Evolutionary conservation across 495 filamentous ascomycete genomes (phyloP).

Genomic region (Terfezia boudieri): DNA sequence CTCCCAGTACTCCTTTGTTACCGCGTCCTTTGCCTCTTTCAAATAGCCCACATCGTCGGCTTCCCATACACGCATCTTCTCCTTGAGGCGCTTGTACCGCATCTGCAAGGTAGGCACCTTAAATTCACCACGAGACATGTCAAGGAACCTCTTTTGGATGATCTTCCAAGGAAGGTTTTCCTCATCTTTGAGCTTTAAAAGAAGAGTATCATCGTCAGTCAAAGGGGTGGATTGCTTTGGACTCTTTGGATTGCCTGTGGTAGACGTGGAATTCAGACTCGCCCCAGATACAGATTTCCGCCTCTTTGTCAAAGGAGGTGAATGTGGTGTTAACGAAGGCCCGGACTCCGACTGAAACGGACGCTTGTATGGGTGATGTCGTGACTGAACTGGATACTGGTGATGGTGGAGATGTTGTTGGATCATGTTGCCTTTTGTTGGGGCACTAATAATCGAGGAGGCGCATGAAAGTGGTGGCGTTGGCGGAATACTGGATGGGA

Average conservation of each 20-base stretch:
- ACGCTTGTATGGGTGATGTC: slow-evolving; percentile 11
- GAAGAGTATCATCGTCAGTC: slow-evolving; percentile 42
- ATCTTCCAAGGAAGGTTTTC: slow-evolving; percentile 47
- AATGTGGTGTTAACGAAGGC: slow-evolving; percentile 7
- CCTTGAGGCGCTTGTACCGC: slow-evolving; percentile 43
- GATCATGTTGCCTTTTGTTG: neutral
- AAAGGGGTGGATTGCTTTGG: slow-evolving; percentile 8
- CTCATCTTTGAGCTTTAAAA: slow-evolving; percentile 43
- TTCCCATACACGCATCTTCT: slow-evolving; percentile 42
- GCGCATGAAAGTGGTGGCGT: neutral
- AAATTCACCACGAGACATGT: slow-evolving; percentile 38
- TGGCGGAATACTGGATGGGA: slow-evolving; percentile 9
- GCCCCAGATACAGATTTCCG: slow-evolving; percentile 16
- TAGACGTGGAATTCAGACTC: slow-evolving; percentile 7
- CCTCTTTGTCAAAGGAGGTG: slow-evolving; percentile 12
- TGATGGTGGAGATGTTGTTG: slow-evolving; percentile 10
- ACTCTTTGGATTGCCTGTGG: neutral
- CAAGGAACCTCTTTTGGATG: slow-evolving; percentile 40
- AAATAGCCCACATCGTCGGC: slow-evolving; percentile 36
- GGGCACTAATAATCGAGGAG: neutral
- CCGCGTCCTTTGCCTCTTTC: slow-evolving; percentile 18
- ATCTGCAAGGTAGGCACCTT: slow-evolving; percentile 51
- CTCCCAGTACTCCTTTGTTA: slow-evolving; percentile 20
- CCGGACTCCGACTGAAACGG: slow-evolving; percentile 15
- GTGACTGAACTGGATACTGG: slow-evolving; percentile 3